These are phyloP conservation scores for Globisporangium yorkense DNA, from an alignment of 352 stramenopile genomes.

Conservation along the genomic window DNA sequence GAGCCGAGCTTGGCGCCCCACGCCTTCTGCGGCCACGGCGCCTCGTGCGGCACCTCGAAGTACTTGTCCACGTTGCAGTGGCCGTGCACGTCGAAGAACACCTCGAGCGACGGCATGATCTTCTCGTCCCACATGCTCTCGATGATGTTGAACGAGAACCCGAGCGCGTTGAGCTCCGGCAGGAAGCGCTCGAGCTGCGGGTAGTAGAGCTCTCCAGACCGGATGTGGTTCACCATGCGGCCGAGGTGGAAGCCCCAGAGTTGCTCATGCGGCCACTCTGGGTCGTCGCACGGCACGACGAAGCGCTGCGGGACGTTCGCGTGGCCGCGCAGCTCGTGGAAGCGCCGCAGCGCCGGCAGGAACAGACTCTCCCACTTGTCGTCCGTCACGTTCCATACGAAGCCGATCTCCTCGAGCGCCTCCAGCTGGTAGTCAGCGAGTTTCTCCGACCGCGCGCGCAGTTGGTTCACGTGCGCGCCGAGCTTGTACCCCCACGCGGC, in stretches of 20 bases:
- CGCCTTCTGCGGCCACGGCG: conserved; percentile 26
- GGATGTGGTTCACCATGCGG: conserved; percentile 41
- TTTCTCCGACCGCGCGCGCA: conserved; percentile 22
- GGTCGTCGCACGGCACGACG: conserved; percentile 16
- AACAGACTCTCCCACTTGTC: conserved; percentile 30
- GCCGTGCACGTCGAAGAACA: conserved; percentile 29
- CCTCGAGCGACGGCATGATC: conserved; percentile 42
- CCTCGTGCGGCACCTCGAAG: conserved; percentile 35
- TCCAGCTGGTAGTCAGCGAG: conserved; percentile 22
- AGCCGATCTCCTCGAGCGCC: conserved; percentile 29
- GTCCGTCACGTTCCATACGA: conserved; percentile 32
- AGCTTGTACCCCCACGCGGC: conserved; percentile 10
- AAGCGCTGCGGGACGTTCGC: conserved; percentile 35
- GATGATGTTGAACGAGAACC: conserved; percentile 41
- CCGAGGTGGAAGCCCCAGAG: conserved; percentile 39
- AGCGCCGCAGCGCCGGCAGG: conserved; percentile 31
- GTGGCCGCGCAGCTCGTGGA: conserved; percentile 31
- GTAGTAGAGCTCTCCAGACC: conserved; percentile 21
- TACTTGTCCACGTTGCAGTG: conserved; percentile 30
- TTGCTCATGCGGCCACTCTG: conserved; percentile 14
- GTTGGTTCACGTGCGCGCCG: conserved; percentile 11
- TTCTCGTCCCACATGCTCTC: conserved; percentile 46
- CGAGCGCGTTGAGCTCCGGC: conserved; percentile 31
- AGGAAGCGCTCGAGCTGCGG: conserved; percentile 25
- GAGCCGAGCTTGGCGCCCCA: conserved; percentile 43